Conservation (phyloP, 2,329 filamentous ascomycete genomes). For the Albifimbria verrucaria region DNA sequence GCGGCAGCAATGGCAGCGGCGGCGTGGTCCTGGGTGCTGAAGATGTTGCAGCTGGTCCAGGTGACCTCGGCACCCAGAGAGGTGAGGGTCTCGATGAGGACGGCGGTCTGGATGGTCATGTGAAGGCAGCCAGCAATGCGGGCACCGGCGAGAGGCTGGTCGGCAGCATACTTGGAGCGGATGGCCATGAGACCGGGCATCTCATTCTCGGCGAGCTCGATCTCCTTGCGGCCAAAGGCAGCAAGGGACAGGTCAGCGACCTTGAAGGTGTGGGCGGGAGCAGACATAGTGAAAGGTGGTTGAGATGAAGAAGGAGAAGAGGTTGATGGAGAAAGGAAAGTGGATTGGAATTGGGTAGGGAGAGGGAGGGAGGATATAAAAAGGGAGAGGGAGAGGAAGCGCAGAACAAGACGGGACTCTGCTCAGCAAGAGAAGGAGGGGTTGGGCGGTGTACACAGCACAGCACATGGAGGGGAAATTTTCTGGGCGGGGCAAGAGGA, state of each 20-base stretch:
- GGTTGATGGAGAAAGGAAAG: constrained; percentile 19
- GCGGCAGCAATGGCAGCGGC: constrained; percentile 93
- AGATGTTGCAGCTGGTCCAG: constrained; percentile 99
- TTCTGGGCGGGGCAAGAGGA: constrained; percentile 7
- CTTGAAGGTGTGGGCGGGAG: constrained; percentile 92
- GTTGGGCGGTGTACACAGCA: no score
- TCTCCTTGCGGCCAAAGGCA: constrained; percentile 98
- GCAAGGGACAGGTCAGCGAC: constrained; percentile 97
- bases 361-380: constrained; percentile 13
- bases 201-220: constrained; percentile 93
- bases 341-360: constrained; percentile 9
- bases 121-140: constrained; percentile 97
- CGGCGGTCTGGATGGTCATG: constrained; percentile 99
- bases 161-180: constrained; percentile 81
- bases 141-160: constrained; percentile 92
- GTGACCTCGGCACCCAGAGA: constrained; percentile 96
- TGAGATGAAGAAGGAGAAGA: constrained; percentile 11
- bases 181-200: constrained; percentile 99
- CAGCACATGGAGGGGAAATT: not conserved
- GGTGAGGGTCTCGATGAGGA: constrained; percentile 96
- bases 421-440: constrained; percentile 1
- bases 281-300: constrained; percentile 52
- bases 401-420: constrained; percentile 1
- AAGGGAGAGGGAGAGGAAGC: constrained; percentile 12
- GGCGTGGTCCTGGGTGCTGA: constrained; percentile 98